Conservation (phyloP, 2,329 filamentous ascomycete species). For the Chaetomium sp. region DNA sequence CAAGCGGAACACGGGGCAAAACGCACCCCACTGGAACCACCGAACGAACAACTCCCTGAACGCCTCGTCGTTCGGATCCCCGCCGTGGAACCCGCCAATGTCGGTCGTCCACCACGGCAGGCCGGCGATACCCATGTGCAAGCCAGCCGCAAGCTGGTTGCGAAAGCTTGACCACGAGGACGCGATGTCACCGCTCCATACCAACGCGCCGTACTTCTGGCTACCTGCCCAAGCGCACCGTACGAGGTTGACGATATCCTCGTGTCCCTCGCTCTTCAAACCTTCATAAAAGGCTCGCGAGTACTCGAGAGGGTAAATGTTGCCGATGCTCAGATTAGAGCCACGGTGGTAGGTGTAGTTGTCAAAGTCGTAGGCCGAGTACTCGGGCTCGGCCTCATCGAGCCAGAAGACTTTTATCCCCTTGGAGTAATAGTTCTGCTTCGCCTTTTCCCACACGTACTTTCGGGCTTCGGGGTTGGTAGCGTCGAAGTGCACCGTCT, state of each 20-base stretch:
- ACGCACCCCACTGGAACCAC: conserved; percentile 20
- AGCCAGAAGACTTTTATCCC: conserved; percentile 22
- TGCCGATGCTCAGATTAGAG: conserved; percentile 9
- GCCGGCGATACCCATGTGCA: conserved; percentile 22
- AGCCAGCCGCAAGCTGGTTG: conserved; percentile 14
- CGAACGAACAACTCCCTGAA: conserved; percentile 18
- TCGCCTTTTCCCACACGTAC: conserved; percentile 17
- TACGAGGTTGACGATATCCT: conserved; percentile 14
- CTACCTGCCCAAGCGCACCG: conserved; percentile 22
- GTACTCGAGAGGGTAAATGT: conserved; percentile 21
- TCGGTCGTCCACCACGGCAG: conserved; percentile 23
- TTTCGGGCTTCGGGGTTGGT: conserved; percentile 11
- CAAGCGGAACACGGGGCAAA: conserved; percentile 18
- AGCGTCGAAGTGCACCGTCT: conserved; percentile 19
- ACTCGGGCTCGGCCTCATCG: conserved; percentile 21
- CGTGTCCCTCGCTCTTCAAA: conserved; percentile 10
- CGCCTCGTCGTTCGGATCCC: conserved; percentile 6
- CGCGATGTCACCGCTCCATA: conserved; percentile 20
- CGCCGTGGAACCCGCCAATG: conserved; percentile 22
- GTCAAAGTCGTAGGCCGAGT: conserved; percentile 18
- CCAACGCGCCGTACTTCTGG: conserved; percentile 17
- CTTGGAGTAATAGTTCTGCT: conserved; percentile 20
- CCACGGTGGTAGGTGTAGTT: conserved; percentile 17
- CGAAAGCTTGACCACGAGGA: conserved; percentile 19
- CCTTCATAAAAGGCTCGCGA: conserved; percentile 21